Base-by-base conservation (phyloP, 441 rosid species). In the Corymbia citriodora region DNA sequence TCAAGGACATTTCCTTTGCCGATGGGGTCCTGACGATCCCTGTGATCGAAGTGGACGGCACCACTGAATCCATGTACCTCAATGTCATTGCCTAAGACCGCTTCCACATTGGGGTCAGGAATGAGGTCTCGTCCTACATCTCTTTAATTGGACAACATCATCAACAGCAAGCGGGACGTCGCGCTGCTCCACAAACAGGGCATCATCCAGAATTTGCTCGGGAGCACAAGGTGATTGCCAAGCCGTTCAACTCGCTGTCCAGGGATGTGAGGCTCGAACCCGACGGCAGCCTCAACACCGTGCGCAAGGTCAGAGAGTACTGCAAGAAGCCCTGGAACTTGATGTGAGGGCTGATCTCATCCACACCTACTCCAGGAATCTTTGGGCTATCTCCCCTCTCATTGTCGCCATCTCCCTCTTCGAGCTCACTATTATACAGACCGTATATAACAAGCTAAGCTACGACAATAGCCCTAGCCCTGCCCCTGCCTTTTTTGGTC, bases 71-170 rank as follows among this genome's bases (percentile, higher is more conserved):
- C 19, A 90, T 90, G 68, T 91, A 92, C 87, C 89, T 94, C 89
- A 95, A 95, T 55, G 88, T 94, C 88, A 92, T 94, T 5, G 96
- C 94, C 29, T 95, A 92, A 4, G 95, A 94, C 90, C 18, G 7
- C n/a, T 61, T 61, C 68, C 68, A 61, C 68, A 25, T 27, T 15
- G 13, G n/a, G 68, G 68, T n/a, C 68, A 27, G 68, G 68, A 27
- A 61, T 15, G 3, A 61, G 68, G 68, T 61, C 31, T 10, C 68
- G 5, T 61, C 68, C 31, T 27, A 61, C 31, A 61, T 61, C 31
- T 61, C 31, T 27, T 61, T 3, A 61, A 40, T 40, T 0, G 16
- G 68, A 61, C 7, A 13, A 61, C 31, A 27, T 61, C 68, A 61
- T 61, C 68, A 27, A 27, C 68, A 61, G n/a, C 13, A n/a, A 27